Conservation (phyloP, 805 yeast species). For the Komagataella mondaviorum region DNA sequence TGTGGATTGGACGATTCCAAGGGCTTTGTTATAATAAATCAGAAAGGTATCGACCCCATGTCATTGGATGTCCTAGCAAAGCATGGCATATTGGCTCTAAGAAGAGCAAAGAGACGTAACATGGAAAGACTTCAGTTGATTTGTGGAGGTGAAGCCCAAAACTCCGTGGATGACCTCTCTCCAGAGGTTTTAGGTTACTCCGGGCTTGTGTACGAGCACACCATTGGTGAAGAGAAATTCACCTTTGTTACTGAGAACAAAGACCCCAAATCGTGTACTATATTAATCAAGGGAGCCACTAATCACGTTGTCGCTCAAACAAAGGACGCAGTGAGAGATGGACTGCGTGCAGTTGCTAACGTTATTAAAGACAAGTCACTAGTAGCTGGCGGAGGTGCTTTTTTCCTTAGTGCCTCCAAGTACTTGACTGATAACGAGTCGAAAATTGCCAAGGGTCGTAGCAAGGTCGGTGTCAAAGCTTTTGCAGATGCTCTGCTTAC, state of each 20-base stretch:
- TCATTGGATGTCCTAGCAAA: constrained; percentile 89
- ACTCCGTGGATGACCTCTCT: constrained; percentile 84
- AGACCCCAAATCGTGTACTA: constrained; percentile 85
- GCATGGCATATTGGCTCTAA: constrained; percentile 81
- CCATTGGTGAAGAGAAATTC: constrained; percentile 94
- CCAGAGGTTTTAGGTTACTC: constrained; percentile 76
- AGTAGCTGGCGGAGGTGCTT: constrained; percentile 97
- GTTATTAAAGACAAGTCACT: constrained; percentile 75
- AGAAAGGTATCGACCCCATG: constrained; percentile 98
- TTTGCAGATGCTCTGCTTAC: constrained; percentile 86
- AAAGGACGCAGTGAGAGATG: constrained; percentile 95
- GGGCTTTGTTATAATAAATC: constrained; percentile 90
- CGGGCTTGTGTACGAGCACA: constrained; percentile 83
- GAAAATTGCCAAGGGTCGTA: constrained; percentile 63
- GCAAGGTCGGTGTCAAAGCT: constrained; percentile 83
- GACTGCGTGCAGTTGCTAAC: constrained; percentile 87
- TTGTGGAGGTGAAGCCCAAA: constrained; percentile 96
- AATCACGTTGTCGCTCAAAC: constrained; percentile 82
- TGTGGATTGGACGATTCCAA: constrained; percentile 61
- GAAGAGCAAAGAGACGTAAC: constrained; percentile 97
- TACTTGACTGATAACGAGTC: constrained; percentile 41
- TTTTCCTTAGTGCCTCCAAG: constrained; percentile 70
- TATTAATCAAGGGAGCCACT: constrained; percentile 88
- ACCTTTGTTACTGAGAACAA: constrained; percentile 86
- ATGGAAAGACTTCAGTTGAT: constrained; percentile 96